Evolutionary conservation across 192 early-diverging fungal species (phyloP).

Genomic region (Pilobolus umbonatus): DNA sequence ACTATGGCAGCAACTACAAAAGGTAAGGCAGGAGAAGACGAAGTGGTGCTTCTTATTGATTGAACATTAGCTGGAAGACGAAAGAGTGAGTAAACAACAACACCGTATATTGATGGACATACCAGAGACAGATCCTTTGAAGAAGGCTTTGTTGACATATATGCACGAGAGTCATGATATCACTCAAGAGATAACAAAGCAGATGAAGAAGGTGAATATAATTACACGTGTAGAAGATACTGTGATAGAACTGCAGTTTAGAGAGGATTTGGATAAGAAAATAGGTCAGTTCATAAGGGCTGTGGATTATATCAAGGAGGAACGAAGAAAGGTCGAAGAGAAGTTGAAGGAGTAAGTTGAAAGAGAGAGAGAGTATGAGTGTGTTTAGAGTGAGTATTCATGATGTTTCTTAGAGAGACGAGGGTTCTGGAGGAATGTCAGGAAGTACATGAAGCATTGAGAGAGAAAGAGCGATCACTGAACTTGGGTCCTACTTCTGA

Average conservation of each 20-base stretch:
- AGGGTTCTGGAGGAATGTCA: neutral
- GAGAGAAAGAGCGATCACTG: neutral
- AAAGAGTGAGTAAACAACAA: too few species aligned
- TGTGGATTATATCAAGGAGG: neutral
- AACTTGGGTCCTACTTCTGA: too few species aligned
- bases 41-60: too few species aligned
- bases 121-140: too few species aligned
- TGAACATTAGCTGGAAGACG: neutral
- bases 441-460: neutral
- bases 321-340: neutral
- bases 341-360: neutral
- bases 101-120: too few species aligned
- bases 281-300: neutral
- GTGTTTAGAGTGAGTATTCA: neutral
- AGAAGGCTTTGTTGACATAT: too few species aligned
- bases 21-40: too few species aligned
- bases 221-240: neutral
- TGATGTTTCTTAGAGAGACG: neutral
- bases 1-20: slow-evolving; percentile 12
- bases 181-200: neutral
- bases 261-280: neutral
- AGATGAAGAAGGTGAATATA: neutral
- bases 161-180: too few species aligned
- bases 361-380: neutral
- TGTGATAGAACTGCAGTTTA: neutral